These are phyloP conservation scores for Syncephalastrum contaminatum DNA, from an alignment of 371 early-diverging fungal species.

Conservation along the genomic window DNA sequence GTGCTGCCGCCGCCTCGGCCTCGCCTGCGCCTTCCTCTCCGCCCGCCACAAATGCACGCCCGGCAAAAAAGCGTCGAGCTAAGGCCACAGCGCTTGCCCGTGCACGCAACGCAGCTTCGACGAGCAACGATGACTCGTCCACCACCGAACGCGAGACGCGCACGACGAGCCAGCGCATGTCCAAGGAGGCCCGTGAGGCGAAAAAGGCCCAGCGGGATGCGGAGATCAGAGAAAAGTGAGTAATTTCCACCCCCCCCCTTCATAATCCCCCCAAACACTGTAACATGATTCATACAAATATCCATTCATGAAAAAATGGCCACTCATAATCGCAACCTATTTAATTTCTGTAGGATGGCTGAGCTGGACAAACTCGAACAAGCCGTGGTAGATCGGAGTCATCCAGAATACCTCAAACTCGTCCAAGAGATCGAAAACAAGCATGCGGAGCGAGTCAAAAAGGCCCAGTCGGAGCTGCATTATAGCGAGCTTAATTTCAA, in stretches of 20 bases:
- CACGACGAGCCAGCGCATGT: slow-evolving; percentile 20
- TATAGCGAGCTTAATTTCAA: slow-evolving; percentile 11
- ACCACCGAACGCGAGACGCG: slow-evolving; percentile 26
- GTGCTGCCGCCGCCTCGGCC: slow-evolving; percentile 2
- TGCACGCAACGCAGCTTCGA: too few species aligned
- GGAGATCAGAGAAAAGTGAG: slow-evolving; percentile 21
- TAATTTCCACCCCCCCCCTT: background rate
- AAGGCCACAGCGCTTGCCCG: too few species aligned
- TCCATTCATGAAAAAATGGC: too few species aligned
- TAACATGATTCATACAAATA: too few species aligned
- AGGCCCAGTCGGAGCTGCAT: slow-evolving; percentile 12
- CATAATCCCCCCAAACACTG: too few species aligned
- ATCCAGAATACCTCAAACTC: slow-evolving; percentile 22
- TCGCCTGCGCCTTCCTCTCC: background rate
- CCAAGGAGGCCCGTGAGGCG: slow-evolving; percentile 30
- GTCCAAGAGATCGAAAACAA: slow-evolving; percentile 22
- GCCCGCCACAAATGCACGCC: too few species aligned
- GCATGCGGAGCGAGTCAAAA: slow-evolving; percentile 13
- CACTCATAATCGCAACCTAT: background rate
- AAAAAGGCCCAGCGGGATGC: slow-evolving; percentile 24
- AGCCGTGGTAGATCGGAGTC: slow-evolving; percentile 20
- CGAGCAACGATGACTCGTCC: slow-evolving; percentile 2
- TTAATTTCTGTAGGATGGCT: slow-evolving; percentile 12
- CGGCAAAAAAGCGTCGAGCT: too few species aligned
- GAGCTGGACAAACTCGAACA: slow-evolving; percentile 24